A percentile compares a stretch with the other conserved stretches of the same genome.
Conservation (phyloP, 2,329 filamentous ascomycete species). For the Penicillium sp. region DNA sequence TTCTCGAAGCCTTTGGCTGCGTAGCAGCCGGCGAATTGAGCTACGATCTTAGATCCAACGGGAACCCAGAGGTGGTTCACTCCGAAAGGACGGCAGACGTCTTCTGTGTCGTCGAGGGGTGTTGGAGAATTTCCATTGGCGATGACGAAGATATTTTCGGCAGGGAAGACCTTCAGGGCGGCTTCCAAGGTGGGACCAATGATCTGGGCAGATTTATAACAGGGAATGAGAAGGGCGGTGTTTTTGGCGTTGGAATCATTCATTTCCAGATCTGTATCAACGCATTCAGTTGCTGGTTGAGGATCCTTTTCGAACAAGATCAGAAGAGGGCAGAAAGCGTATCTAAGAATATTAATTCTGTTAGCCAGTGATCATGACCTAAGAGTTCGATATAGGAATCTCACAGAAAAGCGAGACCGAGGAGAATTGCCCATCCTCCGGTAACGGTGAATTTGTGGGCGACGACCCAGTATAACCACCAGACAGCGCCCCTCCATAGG, state of each 20-base stretch:
- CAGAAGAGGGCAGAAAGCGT: conserved; percentile 32
- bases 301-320: conserved; percentile 36
- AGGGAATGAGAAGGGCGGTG: conserved; percentile 50
- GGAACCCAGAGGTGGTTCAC: conserved; percentile 54
- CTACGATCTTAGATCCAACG: conserved; percentile 52
- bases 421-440: conserved; percentile 44
- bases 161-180: conserved; percentile 49
- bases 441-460: conserved; percentile 41
- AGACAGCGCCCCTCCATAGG: conserved; percentile 49
- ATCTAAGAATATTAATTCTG: conserved; percentile 1
- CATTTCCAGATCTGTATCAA: conserved; percentile 14
- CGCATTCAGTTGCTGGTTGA: conserved; percentile 13
- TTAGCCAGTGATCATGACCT: background rate
- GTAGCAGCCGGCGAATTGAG: conserved; percentile 52
- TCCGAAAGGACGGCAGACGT: conserved; percentile 45
- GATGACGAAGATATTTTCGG: conserved; percentile 49
- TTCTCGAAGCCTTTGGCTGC: conserved; percentile 49
- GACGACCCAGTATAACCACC: conserved; percentile 46
- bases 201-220: conserved; percentile 48
- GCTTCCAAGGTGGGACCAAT: conserved; percentile 47
- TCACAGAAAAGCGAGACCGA: conserved; percentile 40
- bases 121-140: conserved; percentile 52
- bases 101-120: conserved; percentile 51
- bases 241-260: conserved; percentile 26
- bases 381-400: conserved; percentile 4